Evolutionary conservation across 257 asterid species (phyloP).

Genomic region (Ocimum tenuiflorum): DNA sequence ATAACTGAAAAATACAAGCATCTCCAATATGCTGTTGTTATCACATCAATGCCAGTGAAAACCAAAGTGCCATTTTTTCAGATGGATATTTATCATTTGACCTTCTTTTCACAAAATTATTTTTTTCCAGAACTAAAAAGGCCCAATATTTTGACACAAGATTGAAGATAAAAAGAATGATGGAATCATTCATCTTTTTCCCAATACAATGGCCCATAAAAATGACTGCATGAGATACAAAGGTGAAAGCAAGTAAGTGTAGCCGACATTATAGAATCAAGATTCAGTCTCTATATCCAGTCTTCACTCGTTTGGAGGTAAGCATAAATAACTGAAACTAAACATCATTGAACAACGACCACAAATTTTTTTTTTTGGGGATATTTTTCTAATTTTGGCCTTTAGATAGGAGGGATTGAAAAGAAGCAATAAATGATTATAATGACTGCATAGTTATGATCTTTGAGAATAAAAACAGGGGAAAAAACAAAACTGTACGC

Average conservation of each 20-base stretch:
- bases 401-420: background rate
- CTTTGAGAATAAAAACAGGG: background rate
- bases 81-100: background rate
- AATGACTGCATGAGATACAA: slow-evolving; percentile 18
- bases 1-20: slow-evolving; percentile 15
- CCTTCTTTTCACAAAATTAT: background rate
- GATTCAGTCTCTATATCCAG: slow-evolving; percentile 16
- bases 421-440: background rate
- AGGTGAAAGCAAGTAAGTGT: slow-evolving; percentile 17
- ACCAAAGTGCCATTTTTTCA: slow-evolving; percentile 8
- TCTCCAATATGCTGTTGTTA: slow-evolving; percentile 18
- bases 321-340: slow-evolving; percentile 33
- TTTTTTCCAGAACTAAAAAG: background rate
- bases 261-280: slow-evolving; percentile 29
- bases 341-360: slow-evolving; percentile 20
- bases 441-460: background rate
- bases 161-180: too few species aligned
- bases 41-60: slow-evolving; percentile 28
- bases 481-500: background rate
- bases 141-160: background rate
- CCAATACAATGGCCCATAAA: slow-evolving; percentile 13
- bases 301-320: slow-evolving; percentile 10
- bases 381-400: background rate
- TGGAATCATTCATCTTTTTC: background rate
- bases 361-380: background rate